Evolutionary conservation across 805 yeast genomes (phyloP).

Genomic region (Metschnikowia matae): DNA sequence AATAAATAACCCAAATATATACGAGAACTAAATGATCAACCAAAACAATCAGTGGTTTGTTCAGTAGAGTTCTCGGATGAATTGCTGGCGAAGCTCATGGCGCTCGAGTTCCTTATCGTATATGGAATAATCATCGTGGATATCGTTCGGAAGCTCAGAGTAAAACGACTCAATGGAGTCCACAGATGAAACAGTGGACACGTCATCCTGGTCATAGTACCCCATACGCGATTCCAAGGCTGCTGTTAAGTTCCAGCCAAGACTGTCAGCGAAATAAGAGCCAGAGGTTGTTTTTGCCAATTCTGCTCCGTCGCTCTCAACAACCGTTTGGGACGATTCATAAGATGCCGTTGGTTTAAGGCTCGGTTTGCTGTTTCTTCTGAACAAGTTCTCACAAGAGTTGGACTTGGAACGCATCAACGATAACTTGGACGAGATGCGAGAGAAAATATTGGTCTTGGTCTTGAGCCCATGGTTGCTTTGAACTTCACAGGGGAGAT

Average conservation of each 20-base stretch:
- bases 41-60: too few relatives aligned
- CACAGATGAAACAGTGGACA: constrained; percentile 19
- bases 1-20: background rate
- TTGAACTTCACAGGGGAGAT: constrained; percentile 19
- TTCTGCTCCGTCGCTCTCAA: background rate
- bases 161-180: constrained; percentile 25
- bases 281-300: background rate
- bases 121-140: constrained; percentile 15
- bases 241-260: background rate
- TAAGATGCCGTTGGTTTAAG: background rate
- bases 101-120: constrained; percentile 32
- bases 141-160: constrained; percentile 16
- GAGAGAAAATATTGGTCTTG: constrained; percentile 6
- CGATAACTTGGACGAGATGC: constrained; percentile 12
- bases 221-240: constrained; percentile 15
- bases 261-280: background rate
- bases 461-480: background rate
- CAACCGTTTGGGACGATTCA: background rate
- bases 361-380: background rate
- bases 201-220: constrained; percentile 16
- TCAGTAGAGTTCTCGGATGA: constrained; percentile 29
- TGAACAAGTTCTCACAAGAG: background rate
- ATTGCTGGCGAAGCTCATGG: constrained; percentile 35
- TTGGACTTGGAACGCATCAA: constrained; percentile 10
- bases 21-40: background rate